Conservation (phyloP, 106 monocot species). For the Dendrobium chrysotoxum region DNA sequence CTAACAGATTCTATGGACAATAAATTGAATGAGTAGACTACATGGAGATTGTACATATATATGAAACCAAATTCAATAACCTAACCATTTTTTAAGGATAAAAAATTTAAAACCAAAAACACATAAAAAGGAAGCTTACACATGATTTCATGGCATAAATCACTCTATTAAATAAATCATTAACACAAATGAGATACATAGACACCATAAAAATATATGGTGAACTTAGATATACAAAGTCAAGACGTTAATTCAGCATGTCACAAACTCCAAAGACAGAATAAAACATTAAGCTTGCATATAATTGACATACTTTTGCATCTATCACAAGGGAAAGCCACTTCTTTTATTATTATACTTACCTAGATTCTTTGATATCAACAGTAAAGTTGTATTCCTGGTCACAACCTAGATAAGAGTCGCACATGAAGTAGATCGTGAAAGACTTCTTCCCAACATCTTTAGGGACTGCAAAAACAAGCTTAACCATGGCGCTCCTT, state of each 20-base stretch:
- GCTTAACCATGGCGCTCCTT: slow-evolving; percentile 62
- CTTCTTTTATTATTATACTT: slow-evolving; percentile 1
- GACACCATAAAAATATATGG: neutral
- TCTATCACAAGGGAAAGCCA: neutral
- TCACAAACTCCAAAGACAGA: too few relatives aligned
- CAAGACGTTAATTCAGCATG: too few relatives aligned
- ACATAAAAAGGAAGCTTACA: too few relatives aligned
- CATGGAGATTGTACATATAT: too few relatives aligned
- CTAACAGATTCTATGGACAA: too few relatives aligned
- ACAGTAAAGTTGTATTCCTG: slow-evolving; percentile 79
- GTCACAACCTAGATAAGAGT: slow-evolving; percentile 91
- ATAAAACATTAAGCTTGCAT: neutral
- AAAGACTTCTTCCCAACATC: slow-evolving; percentile 56
- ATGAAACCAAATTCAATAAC: too few relatives aligned
- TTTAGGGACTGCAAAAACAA: slow-evolving; percentile 55
- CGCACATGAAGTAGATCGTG: slow-evolving; percentile 89
- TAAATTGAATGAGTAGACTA: too few relatives aligned
- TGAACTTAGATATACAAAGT: neutral
- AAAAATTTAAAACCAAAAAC: too few relatives aligned
- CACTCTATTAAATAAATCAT: too few relatives aligned
- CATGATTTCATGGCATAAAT: neutral
- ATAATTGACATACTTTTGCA: neutral
- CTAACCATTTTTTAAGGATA: too few relatives aligned
- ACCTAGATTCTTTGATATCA: slow-evolving; percentile 41
- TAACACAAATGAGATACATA: neutral